Evolutionary conservation across 768 basidiomycete species (phyloP).

Genomic region (Termitomyces sp.): DNA sequence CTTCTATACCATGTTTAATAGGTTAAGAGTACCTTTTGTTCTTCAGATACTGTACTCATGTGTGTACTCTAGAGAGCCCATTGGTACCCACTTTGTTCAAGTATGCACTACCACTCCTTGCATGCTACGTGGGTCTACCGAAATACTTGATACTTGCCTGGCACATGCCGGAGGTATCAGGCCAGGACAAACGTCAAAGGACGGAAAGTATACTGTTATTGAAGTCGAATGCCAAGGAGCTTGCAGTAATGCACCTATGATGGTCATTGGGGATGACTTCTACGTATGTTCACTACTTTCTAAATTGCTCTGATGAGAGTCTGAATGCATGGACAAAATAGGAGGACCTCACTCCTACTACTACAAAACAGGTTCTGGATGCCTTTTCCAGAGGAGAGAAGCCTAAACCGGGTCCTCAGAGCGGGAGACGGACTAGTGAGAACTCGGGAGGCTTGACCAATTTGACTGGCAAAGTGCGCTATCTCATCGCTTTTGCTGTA

Average conservation of each 20-base stretch:
- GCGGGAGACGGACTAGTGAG: slow-evolving; percentile 80
- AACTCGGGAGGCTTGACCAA: slow-evolving; percentile 90
- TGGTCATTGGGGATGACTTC: slow-evolving; percentile 94
- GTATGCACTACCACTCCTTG: slow-evolving; percentile 99
- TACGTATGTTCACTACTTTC: slow-evolving; percentile 55
- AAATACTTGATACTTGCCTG: slow-evolving; percentile 82
- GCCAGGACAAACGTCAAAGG: slow-evolving; percentile 89
- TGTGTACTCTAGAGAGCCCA: slow-evolving; percentile 66
- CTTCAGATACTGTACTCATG: not conserved
- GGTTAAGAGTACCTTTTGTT: slow-evolving; percentile 41
- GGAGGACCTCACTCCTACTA: slow-evolving; percentile 80
- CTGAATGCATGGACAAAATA: slow-evolving; percentile 22
- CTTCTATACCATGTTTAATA: slow-evolving; percentile 99
- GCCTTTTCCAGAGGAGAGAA: slow-evolving; percentile 77
- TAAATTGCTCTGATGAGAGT: not conserved
- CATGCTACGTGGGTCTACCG: slow-evolving; percentile 89
- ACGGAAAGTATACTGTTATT: slow-evolving; percentile 94
- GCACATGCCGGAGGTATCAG: slow-evolving; percentile 77
- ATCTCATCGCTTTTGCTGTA: not conserved
- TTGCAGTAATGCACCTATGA: slow-evolving; percentile 97
- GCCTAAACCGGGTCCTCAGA: slow-evolving; percentile 93
- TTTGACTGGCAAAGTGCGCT: slow-evolving; percentile 62
- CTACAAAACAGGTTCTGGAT: slow-evolving; percentile 75
- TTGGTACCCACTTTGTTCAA: slow-evolving; percentile 91
- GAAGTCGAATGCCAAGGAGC: slow-evolving; percentile 99